Conservation (phyloP, 2,329 filamentous ascomycete species). For the Thielaviopsis musarum region DNA sequence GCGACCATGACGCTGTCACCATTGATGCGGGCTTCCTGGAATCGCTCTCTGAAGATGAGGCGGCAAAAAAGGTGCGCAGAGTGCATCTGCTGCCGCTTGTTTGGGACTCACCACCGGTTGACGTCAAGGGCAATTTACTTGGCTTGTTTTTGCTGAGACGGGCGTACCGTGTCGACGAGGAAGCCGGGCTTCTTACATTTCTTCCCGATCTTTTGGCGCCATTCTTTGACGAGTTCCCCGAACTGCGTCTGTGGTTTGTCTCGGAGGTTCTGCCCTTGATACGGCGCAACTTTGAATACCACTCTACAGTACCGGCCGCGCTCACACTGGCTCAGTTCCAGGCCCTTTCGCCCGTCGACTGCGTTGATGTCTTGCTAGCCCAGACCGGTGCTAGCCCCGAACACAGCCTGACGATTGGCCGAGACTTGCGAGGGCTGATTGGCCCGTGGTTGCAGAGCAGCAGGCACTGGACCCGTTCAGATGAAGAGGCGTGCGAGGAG, state of each 20-base stretch:
- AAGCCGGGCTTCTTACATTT: constrained; percentile 55
- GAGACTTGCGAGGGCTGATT: constrained; percentile 51
- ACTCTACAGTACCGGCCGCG: constrained; percentile 31
- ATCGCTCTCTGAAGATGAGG: constrained; percentile 43
- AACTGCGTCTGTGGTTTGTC: constrained; percentile 50
- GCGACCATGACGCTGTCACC: constrained; percentile 23
- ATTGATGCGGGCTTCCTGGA: constrained; percentile 41
- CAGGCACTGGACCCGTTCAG: constrained; percentile 12
- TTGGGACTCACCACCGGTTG: constrained; percentile 29
- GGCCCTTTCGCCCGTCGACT: constrained; percentile 38
- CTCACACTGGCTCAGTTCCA: constrained; percentile 48
- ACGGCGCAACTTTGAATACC: constrained; percentile 53
- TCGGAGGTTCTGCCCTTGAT: constrained; percentile 53
- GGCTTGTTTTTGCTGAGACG: constrained; percentile 51
- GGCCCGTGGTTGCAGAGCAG: constrained; percentile 51
- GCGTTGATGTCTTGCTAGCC: constrained; percentile 44
- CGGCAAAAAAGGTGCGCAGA: constrained; percentile 44
- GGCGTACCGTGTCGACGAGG: constrained; percentile 50
- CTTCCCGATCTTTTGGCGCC: constrained; percentile 50
- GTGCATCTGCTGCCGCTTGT: constrained; percentile 44
- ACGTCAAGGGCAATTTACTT: constrained; percentile 36
- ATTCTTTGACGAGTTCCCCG: constrained; percentile 45
- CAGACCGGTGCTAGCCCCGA: constrained; percentile 30
- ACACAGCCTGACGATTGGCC: constrained; percentile 29
- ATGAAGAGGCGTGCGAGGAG: constrained; percentile 17